Base-by-base conservation (phyloP, 2,329 filamentous ascomycete genomes). In the Pseudopyrenochaeta lycopersici region DNA sequence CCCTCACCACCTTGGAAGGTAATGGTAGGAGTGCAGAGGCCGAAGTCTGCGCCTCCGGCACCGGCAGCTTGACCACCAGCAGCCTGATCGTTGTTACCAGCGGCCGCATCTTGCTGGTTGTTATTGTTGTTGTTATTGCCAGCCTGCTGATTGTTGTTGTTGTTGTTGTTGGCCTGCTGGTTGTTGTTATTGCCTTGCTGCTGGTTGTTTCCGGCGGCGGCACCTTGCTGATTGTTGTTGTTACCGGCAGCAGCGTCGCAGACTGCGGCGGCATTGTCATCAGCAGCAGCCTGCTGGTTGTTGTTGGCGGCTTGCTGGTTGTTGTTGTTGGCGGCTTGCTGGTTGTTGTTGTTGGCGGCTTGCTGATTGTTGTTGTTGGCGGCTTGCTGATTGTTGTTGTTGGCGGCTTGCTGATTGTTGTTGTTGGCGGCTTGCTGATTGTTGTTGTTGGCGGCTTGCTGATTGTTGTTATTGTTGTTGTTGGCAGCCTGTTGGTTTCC, bases 1-100 rank as follows among this genome's bases (percentile, higher is more conserved):
- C 76, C 63, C 1, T 83, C 81, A 12, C 84, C 85, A 40, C 80
- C 78, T 64, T 84, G 78, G 75, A 86, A 86, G 72, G 86, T 81
- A 65, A 94, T 94, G 63, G 74, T 76, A 0, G 74, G 74, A 1
- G 68, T 71, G 67, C 74, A 77, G 10, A 54, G 17, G 23, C 72
- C 72, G 33, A 77, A 77, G 66, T 77, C 73, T 52, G 63, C 67
- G 45, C 61, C 67, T 12, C 60, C 64, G 35, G 29, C 47, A 3
- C 48, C 58, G 15, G 50, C 49, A 7, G 30, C 62, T 39, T 39
- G 18, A 5, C n/a, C 32, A 15, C 57, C 64, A 12, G 60, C 53
- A 36, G 59, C 46, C 38, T 60, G 54, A 21, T 52, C 56, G 12
- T 52, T 49, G 7, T 45, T 36, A 23, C 14, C 41, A 31, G 60